phyloP scores from a whole-genome alignment of 345 rosid species.

The Populus simonii region DNA sequence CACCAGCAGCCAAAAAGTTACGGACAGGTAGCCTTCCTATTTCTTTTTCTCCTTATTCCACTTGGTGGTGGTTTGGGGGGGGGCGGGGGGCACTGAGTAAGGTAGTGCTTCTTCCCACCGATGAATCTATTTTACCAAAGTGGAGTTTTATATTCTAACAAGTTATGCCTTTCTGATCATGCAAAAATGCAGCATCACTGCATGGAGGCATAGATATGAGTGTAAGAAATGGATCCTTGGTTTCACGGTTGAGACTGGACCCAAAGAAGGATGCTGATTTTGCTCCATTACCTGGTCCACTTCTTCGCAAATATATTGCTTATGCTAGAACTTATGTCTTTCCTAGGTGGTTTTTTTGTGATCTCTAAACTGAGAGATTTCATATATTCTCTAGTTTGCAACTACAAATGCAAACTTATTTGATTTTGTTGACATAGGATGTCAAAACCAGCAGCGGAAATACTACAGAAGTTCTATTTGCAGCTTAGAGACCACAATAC shows the following conservation, averaged over 20 bases:
- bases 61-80: background rate
- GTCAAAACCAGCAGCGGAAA: conserved; percentile 86
- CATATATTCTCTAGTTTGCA: background rate
- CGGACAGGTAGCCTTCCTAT: conserved; percentile 38
- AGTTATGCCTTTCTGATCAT: conserved; percentile 14
- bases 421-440: conserved; percentile 45
- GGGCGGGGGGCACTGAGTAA: background rate
- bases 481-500: conserved; percentile 81
- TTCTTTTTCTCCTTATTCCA: background rate
- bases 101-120: background rate
- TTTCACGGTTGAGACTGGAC: conserved; percentile 76
- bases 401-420: background rate
- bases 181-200: conserved; percentile 40
- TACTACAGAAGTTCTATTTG: conserved; percentile 82
- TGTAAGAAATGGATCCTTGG: conserved; percentile 53
- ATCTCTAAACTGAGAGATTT: conserved; percentile 5
- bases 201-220: conserved; percentile 38
- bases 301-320: conserved; percentile 87
- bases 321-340: conserved; percentile 76
- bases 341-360: conserved; percentile 63
- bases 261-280: conserved; percentile 66
- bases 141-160: background rate
- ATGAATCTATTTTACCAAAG: background rate
- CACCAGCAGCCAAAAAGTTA: conserved; percentile 48
- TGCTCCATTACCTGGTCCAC: conserved; percentile 74